Base-by-base conservation (phyloP, 805 yeast genomes). In the Metschnikowia vanudenii region DNA sequence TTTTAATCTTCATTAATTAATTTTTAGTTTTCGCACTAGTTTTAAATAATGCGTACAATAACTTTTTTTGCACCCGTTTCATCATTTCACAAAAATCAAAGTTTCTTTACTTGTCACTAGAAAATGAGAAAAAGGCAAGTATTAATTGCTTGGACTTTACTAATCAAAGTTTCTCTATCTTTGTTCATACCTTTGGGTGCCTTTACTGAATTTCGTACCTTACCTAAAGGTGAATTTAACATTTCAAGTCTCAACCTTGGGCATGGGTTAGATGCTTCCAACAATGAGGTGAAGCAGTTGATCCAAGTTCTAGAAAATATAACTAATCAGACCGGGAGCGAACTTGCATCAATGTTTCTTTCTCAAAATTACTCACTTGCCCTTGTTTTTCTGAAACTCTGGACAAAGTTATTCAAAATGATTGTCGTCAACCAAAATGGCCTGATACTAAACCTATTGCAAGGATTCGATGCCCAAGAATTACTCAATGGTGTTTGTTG, bases 301-400 rank as follows among this genome's bases (percentile, higher is more conserved):
- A 16, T 44, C 5, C 31, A 19, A 18, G 22, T 44, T 8, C 29
- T 44, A 17, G 47, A 44, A 14, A 44, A 34, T 6, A 20, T 38
- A 3, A 39, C 43, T 14, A 39, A 39, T n/a, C 22, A 20, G 22
- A 44, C 47, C 3, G 32, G 24, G 0, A 19, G 22, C 2, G 47
- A 44, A 30, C 39, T 44, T 13, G 31, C 39, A 6, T 44, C 47
- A 12, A 22, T 34, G 39, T 22, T 44, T 18, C 19, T 37, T 12
- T 39, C 40, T n/a, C 39, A 39, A 18, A 19, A 44, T 14, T 20
- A 35, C 11, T 26, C 47, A 7, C 34, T 44, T 12, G 47, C 47
- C 6, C 26, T 30, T 12, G 7, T 19, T 11, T 38, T 30, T 12
- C 18, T 33, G 31, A 33, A 35, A 18, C 39, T 44, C 14, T 44